A percentile compares a stretch with the other conserved stretches of the same genome.
Conservation (phyloP, 2,329 filamentous ascomycete genomes). For the Tolypocladium ovalisporum region DNA sequence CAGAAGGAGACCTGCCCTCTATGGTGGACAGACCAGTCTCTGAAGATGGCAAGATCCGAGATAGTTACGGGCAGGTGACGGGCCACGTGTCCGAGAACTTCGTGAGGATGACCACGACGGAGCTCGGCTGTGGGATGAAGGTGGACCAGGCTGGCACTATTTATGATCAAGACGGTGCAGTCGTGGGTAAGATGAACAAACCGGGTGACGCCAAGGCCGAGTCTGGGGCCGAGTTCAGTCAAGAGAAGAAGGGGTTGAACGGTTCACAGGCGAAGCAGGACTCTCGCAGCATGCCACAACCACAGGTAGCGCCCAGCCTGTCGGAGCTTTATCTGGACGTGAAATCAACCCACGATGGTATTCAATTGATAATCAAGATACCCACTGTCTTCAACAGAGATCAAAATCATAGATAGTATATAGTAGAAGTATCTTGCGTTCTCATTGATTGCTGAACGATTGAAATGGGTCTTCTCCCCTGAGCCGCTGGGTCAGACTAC, state of each 20-base stretch:
- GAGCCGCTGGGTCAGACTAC: too few relatives aligned
- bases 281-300: constrained; percentile 17
- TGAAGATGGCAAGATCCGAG: constrained; percentile 45
- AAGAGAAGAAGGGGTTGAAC: neutral
- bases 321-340: constrained; percentile 47
- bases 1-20: constrained; percentile 41
- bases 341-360: constrained; percentile 45
- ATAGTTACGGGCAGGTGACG: constrained; percentile 67
- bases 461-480: neutral
- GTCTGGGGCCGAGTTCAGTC: neutral
- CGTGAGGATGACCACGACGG: constrained; percentile 39
- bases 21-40: constrained; percentile 40
- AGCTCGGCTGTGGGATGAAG: constrained; percentile 38
- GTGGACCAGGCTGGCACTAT: constrained; percentile 49
- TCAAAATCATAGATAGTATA: neutral
- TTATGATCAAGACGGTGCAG: constrained; percentile 42
- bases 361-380: constrained; percentile 46
- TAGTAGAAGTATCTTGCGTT: neutral
- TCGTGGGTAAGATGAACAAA: constrained; percentile 50
- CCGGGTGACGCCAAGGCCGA: neutral
- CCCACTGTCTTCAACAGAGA: constrained; percentile 39
- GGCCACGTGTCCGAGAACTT: constrained; percentile 59
- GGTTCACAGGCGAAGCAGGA: constrained; percentile 19
- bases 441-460: neutral
- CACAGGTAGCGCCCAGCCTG: constrained; percentile 26